Evolutionary conservation across 2,329 filamentous ascomycete species (phyloP).

Genomic region (Metarhizium rileyi): DNA sequence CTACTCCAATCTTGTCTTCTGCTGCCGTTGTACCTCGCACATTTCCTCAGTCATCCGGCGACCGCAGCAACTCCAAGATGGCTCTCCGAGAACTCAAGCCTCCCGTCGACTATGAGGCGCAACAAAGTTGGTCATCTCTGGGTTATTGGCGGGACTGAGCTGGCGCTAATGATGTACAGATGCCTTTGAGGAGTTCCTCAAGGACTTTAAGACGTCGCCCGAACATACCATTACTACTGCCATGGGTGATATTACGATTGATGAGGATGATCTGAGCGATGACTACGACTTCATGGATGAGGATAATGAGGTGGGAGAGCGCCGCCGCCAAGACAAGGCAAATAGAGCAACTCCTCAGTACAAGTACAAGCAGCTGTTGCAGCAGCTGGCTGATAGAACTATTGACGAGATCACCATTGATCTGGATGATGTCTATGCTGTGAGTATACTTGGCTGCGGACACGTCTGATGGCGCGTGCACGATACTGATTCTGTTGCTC

Average conservation of each 20-base stretch:
- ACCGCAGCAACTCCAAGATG: constrained; percentile 43
- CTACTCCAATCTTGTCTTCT: constrained; percentile 12
- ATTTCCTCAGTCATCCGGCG: constrained; percentile 1
- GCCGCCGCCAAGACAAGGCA: constrained; percentile 39
- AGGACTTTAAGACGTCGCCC: constrained; percentile 74
- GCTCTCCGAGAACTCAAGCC: constrained; percentile 72
- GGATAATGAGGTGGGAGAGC: constrained; percentile 49
- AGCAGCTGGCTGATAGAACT: constrained; percentile 75
- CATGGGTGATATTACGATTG: constrained; percentile 74
- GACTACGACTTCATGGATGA: constrained; percentile 93
- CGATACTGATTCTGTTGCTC: not conserved
- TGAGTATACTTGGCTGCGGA: constrained; percentile 29
- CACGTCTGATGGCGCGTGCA: not conserved
- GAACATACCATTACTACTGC: constrained; percentile 67
- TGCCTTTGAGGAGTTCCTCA: constrained; percentile 81
- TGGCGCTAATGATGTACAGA: constrained; percentile 31
- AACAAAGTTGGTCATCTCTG: constrained; percentile 54
- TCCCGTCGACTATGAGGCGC: constrained; percentile 78
- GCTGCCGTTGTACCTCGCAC: not conserved
- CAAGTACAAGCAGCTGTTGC: constrained; percentile 84
- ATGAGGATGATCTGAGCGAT: constrained; percentile 77
- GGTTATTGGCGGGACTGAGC: not conserved
- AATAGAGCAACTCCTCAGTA: constrained; percentile 50
- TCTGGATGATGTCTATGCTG: constrained; percentile 72
- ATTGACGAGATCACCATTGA: constrained; percentile 74